These are phyloP conservation scores for Podospora pseudoanserina DNA, from an alignment of 495 filamentous ascomycete genomes.

Conservation along the genomic window DNA sequence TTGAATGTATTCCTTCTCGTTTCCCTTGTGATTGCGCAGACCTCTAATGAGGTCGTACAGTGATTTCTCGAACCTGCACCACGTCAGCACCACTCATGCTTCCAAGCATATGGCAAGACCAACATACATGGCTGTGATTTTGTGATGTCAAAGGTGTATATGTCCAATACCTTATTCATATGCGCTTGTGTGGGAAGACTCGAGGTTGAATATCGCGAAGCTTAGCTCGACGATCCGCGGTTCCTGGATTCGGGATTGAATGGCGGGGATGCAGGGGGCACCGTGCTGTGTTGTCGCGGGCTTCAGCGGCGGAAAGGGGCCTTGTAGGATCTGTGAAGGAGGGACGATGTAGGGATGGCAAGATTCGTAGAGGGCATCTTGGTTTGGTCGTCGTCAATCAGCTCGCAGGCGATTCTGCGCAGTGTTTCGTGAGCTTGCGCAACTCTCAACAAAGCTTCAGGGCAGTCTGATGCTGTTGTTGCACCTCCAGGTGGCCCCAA, in stretches of 20 bases:
- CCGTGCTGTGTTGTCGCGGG: constrained; percentile 3
- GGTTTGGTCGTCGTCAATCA: neutral
- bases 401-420: neutral
- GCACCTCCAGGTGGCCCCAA: constrained; percentile 1
- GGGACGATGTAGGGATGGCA: neutral
- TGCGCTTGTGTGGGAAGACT: neutral
- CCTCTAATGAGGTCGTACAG: constrained; percentile 98
- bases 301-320: constrained; percentile 11
- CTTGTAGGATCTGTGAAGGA: constrained; percentile 5
- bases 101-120: neutral
- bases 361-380: constrained; percentile 14
- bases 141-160: constrained; percentile 2
- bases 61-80: constrained; percentile 91
- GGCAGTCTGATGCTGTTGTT: neutral
- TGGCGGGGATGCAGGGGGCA: neutral
- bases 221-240: neutral
- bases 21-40: constrained; percentile 87
- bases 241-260: neutral
- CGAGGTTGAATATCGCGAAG: neutral
- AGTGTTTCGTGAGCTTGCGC: neutral
- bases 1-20: constrained; percentile 89
- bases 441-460: neutral
- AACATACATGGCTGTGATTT: constrained; percentile 25
- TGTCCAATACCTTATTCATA: neutral
- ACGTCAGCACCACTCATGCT: constrained; percentile 24